A percentile compares a stretch with the other conserved stretches of the same genome.
Conservation (phyloP, 2,329 filamentous ascomycete genomes). For the Colletotrichum higginsianum region DNA sequence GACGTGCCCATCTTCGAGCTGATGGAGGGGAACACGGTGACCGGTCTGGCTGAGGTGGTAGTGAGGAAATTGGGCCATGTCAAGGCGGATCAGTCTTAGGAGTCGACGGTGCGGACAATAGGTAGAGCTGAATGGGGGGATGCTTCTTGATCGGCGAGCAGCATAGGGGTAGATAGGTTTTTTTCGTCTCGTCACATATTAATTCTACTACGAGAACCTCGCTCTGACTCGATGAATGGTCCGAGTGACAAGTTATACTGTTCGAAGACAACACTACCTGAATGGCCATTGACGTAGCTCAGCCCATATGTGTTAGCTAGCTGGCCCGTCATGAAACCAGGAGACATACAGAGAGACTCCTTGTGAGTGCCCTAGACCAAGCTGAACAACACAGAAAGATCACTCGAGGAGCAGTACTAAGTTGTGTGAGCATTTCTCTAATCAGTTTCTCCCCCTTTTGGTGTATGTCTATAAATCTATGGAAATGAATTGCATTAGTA, state of each 20-base stretch:
- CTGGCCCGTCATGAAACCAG: neutral
- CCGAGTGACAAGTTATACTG: neutral
- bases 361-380: neutral
- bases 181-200: neutral
- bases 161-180: neutral
- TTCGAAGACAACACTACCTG: too few species aligned
- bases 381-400: neutral
- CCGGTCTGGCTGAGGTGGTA: neutral
- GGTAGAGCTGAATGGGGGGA: neutral
- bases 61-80: neutral
- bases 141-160: neutral
- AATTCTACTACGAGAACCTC: neutral
- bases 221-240: neutral
- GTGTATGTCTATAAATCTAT: neutral
- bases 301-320: neutral
- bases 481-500: neutral
- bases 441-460: neutral
- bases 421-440: neutral
- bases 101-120: conserved; percentile 3
- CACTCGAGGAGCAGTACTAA: neutral
- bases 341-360: neutral
- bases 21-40: conserved; percentile 1
- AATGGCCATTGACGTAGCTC: neutral
- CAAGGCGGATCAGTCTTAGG: conserved; percentile 1
- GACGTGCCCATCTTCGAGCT: conserved; percentile 61